Conservation (phyloP, 306 rosid genomes). For the Quercus agrifolia region DNA sequence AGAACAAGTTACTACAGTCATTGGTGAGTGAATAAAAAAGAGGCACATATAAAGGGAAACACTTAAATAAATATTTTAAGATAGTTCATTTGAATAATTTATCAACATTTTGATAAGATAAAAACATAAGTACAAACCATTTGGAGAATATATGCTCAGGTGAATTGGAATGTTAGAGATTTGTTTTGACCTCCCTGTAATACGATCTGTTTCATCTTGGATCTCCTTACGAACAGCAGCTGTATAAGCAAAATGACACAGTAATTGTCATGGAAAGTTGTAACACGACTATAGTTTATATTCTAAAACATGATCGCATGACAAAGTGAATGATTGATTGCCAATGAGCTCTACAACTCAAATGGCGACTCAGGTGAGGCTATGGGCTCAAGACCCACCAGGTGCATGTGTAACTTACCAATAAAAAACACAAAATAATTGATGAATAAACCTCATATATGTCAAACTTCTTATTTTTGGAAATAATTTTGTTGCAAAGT, state of each 20-base stretch:
- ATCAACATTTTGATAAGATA: neutral
- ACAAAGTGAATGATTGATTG: neutral
- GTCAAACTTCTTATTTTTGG: neutral
- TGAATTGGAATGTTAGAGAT: constrained; percentile 94
- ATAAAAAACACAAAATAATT: neutral
- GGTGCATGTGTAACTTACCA: too few species aligned
- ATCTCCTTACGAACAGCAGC: constrained; percentile 95
- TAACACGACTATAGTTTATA: neutral
- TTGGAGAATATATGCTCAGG: constrained; percentile 96
- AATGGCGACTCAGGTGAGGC: too few species aligned
- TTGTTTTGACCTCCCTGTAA: constrained; percentile 88
- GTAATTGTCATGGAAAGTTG: neutral
- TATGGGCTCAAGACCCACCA: too few species aligned
- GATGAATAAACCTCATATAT: neutral
- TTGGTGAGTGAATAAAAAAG: neutral
- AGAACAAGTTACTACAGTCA: neutral
- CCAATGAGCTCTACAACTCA: too few species aligned
- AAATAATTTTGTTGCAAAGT: neutral
- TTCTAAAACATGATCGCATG: neutral
- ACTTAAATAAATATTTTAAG: too few species aligned
- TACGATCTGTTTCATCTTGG: constrained; percentile 94
- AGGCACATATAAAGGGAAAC: neutral
- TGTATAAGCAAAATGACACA: constrained; percentile 32
- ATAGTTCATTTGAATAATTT: neutral
- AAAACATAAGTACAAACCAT: constrained; percentile 57